Conservation (phyloP, 1,284 basidiomycete species). For the Cryptococcus sp. region DNA sequence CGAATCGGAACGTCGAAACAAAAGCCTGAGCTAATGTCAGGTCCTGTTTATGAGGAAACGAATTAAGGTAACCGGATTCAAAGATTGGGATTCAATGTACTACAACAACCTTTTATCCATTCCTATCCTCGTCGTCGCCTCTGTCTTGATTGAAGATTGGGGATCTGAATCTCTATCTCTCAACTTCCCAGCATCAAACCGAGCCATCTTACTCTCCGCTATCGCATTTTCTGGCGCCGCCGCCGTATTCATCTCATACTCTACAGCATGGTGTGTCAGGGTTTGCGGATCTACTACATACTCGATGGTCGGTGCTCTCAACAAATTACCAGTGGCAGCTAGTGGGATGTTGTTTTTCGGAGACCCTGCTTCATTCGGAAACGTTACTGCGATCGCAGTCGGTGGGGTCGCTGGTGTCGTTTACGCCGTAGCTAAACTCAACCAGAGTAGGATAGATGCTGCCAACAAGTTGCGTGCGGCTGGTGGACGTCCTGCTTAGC, state of each 20-base stretch:
- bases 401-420: conserved; percentile 90
- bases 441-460: conserved; percentile 42
- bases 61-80: conserved; percentile 95
- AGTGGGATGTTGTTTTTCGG: conserved; percentile 95
- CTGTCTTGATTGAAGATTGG: conserved; percentile 89
- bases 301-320: conserved; percentile 98
- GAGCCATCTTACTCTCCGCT: conserved; percentile 73
- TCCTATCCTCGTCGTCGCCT: conserved; percentile 79
- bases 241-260: conserved; percentile 96
- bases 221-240: conserved; percentile 95
- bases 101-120: conserved; percentile 98
- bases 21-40: conserved; percentile 46
- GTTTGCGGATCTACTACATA: conserved; percentile 97
- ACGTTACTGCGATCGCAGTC: conserved; percentile 77
- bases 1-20: neutral
- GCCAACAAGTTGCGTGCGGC: conserved; percentile 30
- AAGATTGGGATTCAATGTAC: conserved; percentile 99
- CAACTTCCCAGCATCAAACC: conserved; percentile 71
- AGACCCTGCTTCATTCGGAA: conserved; percentile 79
- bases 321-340: conserved; percentile 96
- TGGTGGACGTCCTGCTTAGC: conserved; percentile 12
- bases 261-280: conserved; percentile 97
- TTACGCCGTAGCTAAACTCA: conserved; percentile 76
- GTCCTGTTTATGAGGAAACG: conserved; percentile 94
- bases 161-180: conserved; percentile 64